These are phyloP conservation scores for Pterocarpus macrocarpus DNA, from an alignment of 306 rosid genomes.

Conservation along the genomic window DNA sequence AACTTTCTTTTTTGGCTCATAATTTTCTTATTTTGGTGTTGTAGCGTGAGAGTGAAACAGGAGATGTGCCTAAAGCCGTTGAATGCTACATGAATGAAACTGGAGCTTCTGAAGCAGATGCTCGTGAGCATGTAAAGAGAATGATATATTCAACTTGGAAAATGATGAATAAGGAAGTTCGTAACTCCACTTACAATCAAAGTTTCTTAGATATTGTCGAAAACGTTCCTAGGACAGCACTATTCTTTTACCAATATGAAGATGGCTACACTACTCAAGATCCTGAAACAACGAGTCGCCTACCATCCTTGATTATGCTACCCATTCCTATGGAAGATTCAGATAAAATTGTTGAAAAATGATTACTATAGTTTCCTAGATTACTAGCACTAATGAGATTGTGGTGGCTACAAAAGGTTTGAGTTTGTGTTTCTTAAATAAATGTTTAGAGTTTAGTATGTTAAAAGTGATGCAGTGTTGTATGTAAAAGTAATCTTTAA, in stretches of 20 bases:
- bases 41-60: slow-evolving; percentile 21
- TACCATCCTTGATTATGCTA: not conserved
- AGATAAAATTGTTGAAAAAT: too few species aligned
- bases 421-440: too few species aligned
- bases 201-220: slow-evolving; percentile 10
- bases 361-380: too few species aligned
- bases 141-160: too few species aligned
- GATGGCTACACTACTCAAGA: not conserved
- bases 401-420: too few species aligned
- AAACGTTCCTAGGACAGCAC: slow-evolving; percentile 21
- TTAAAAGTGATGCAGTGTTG: too few species aligned
- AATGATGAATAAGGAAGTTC: too few species aligned
- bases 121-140: not conserved
- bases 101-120: slow-evolving; percentile 18
- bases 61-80: slow-evolving; percentile 43
- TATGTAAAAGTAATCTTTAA: too few species aligned
- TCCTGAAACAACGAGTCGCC: not conserved
- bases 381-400: too few species aligned
- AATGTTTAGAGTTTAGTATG: too few species aligned
- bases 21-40: not conserved
- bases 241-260: not conserved
- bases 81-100: slow-evolving; percentile 53
- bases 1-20: not conserved
- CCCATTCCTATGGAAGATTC: not conserved
- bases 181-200: not conserved